phyloP scores from a whole-genome alignment of 2,329 filamentous ascomycete species.

The Penicillium sp. region DNA sequence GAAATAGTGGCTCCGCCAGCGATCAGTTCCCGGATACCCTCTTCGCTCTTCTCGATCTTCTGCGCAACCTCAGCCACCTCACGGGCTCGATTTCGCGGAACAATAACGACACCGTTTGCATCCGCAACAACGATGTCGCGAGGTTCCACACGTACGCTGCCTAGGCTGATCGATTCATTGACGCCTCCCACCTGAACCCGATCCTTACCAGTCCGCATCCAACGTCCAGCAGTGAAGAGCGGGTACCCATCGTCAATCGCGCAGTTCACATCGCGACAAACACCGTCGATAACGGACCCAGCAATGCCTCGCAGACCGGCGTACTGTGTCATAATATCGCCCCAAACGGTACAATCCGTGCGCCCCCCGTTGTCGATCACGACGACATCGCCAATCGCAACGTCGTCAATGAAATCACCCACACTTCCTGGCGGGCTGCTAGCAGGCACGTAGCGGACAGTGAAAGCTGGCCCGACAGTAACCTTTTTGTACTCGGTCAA shows the following conservation, averaged over 20 bases:
- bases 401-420: conserved; percentile 35
- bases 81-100: conserved; percentile 15
- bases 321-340: conserved; percentile 40
- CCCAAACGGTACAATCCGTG: conserved; percentile 38
- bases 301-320: conserved; percentile 30
- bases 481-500: conserved; percentile 28
- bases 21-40: conserved; percentile 34
- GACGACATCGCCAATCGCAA: conserved; percentile 38
- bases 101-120: conserved; percentile 23
- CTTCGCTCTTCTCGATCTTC: conserved; percentile 14
- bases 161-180: conserved; percentile 30
- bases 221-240: conserved; percentile 32
- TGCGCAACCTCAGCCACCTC: conserved; percentile 16
- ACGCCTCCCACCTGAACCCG: conserved; percentile 31
- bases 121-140: conserved; percentile 35
- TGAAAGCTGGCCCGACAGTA: conserved; percentile 35
- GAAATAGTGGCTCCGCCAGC: conserved; percentile 12
- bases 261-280: conserved; percentile 34
- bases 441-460: conserved; percentile 30
- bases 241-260: conserved; percentile 31
- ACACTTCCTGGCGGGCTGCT: conserved; percentile 27
- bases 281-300: conserved; percentile 36
- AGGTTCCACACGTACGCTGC: conserved; percentile 26
- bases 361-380: conserved; percentile 37
- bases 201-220: conserved; percentile 37